These are phyloP conservation scores for Annona cherimola DNA, from an alignment of 164 flowering plant species.

Conservation along the genomic window DNA sequence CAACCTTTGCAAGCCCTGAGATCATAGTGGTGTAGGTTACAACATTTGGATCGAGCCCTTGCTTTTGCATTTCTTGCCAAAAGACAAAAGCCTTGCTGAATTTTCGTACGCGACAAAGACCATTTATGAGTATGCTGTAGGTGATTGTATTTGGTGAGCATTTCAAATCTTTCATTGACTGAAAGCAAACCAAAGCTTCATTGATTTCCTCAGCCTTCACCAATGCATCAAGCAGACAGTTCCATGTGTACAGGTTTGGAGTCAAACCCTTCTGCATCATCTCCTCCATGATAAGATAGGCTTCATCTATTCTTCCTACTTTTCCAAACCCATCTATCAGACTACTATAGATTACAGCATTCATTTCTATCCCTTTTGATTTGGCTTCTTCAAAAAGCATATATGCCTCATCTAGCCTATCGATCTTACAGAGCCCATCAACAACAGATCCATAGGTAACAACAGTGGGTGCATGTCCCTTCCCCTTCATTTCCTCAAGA, in stretches of 20 bases:
- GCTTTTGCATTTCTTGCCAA: slow-evolving; percentile 92
- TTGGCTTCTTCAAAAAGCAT: slow-evolving; percentile 98
- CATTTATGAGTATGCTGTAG: slow-evolving; percentile 78
- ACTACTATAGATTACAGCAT: slow-evolving; percentile 72
- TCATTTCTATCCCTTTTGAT: slow-evolving; percentile 52
- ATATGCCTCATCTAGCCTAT: slow-evolving; percentile 94
- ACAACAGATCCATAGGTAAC: slow-evolving; percentile 90
- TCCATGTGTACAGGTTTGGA: slow-evolving; percentile 88
- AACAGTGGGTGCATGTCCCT: slow-evolving; percentile 67
- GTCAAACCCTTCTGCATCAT: slow-evolving; percentile 75
- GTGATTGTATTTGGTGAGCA: slow-evolving; percentile 63
- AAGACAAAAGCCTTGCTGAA: slow-evolving; percentile 93
- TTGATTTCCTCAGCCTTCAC: slow-evolving; percentile 79
- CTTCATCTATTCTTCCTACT: slow-evolving; percentile 92
- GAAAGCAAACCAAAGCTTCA: slow-evolving; percentile 87
- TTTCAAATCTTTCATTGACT: slow-evolving; percentile 75
- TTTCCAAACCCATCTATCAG: slow-evolving; percentile 95
- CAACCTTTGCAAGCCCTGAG: slow-evolving; percentile 81
- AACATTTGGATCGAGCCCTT: slow-evolving; percentile 55
- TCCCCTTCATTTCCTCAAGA: slow-evolving; percentile 84
- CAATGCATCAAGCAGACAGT: slow-evolving; percentile 79
- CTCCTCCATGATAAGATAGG: slow-evolving; percentile 86
- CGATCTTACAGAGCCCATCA: slow-evolving; percentile 90
- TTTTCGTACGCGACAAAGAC: slow-evolving; percentile 70
- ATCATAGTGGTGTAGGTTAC: slow-evolving; percentile 84